Conservation (phyloP, 345 rosid species). For the Pistacia atlantica region DNA sequence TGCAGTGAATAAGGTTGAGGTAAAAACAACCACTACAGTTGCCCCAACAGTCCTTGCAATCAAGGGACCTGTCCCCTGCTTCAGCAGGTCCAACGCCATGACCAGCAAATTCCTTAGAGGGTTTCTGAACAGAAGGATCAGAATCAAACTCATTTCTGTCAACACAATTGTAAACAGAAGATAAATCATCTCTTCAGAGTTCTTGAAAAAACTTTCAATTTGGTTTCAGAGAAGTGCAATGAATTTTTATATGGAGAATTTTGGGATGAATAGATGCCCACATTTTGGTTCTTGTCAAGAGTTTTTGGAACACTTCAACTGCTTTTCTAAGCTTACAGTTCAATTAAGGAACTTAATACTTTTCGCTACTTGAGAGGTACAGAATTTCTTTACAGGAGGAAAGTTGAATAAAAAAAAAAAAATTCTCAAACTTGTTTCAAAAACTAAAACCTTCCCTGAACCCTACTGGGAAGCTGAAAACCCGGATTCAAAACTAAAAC, state of each 20-base stretch:
- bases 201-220: not conserved
- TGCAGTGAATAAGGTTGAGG: conserved; percentile 22
- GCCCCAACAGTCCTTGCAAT: conserved; percentile 44
- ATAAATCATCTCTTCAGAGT: conserved; percentile 33
- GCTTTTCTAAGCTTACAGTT: not conserved
- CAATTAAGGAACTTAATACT: conserved; percentile 34
- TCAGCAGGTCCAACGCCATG: conserved; percentile 34
- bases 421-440: no score
- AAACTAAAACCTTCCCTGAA: no score
- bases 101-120: conserved; percentile 48
- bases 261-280: not conserved
- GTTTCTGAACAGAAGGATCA: conserved; percentile 34
- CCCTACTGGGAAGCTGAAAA: no score
- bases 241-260: not conserved
- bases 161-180: conserved; percentile 39
- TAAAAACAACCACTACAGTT: conserved; percentile 44
- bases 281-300: not conserved
- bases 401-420: not conserved
- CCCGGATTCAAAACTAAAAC: no score
- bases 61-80: conserved; percentile 48
- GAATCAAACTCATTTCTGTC: conserved; percentile 39
- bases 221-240: not conserved
- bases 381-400: conserved; percentile 14
- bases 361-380: not conserved
- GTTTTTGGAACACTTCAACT: conserved; percentile 7